Conservation (phyloP, 805 yeast species). For the Barnettozyma vustinii region DNA sequence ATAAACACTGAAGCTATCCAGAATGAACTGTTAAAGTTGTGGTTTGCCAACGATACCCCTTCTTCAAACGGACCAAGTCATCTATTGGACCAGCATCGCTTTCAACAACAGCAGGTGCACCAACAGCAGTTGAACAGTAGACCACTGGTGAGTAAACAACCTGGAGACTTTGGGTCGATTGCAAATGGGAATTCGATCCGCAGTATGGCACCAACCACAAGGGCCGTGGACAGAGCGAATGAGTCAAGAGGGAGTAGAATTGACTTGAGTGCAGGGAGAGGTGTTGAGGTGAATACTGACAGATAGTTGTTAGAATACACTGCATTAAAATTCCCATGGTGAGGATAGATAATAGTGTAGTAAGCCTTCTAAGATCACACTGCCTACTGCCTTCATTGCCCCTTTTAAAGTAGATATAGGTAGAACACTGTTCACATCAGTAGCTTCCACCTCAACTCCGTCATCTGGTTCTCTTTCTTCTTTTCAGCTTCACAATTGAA, state of each 20-base stretch:
- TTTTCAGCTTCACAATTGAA: no score
- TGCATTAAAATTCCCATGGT: neutral
- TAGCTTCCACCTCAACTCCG: no score
- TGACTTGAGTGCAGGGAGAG: constrained; percentile 14
- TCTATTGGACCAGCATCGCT: constrained; percentile 11
- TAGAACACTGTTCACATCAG: no score
- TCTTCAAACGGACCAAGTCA: constrained; percentile 5
- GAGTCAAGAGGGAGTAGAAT: constrained; percentile 22
- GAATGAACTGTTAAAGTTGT: constrained; percentile 19
- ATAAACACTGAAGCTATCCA: constrained; percentile 16
- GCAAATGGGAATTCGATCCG: neutral
- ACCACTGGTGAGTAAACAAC: constrained; percentile 6
- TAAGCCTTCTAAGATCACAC: no score
- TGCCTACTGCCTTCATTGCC: no score
- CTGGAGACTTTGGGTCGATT: neutral
- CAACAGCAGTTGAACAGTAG: constrained; percentile 10
- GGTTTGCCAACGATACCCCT: constrained; percentile 20
- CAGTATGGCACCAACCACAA: constrained; percentile 30
- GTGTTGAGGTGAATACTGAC: constrained; percentile 27
- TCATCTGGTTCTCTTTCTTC: no score
- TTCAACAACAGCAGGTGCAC: constrained; percentile 15
- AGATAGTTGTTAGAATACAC: neutral
- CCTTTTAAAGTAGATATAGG: no score
- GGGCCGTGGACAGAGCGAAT: constrained; percentile 35
- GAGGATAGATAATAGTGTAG: neutral